These are phyloP conservation scores for Paramecium bursaria DNA, from an alignment of 73 alveolate species.

Conservation along the genomic window DNA sequence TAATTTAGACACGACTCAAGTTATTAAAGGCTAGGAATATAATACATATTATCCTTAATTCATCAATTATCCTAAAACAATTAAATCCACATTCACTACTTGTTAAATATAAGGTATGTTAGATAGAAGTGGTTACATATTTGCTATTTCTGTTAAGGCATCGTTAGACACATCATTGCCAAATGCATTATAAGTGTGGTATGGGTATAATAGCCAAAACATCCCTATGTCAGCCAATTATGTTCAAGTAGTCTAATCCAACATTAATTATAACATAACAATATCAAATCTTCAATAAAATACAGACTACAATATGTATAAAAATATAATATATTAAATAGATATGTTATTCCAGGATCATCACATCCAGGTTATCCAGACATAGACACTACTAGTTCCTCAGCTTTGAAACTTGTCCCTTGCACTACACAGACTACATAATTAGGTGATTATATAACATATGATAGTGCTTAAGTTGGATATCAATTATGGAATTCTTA, in stretches of 20 bases:
- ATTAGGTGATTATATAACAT: too few relatives aligned
- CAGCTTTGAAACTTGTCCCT: too few relatives aligned
- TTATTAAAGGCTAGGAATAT: constrained; percentile 17
- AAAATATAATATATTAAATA: constrained; percentile 18
- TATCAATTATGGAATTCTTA: too few relatives aligned
- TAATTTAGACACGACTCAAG: constrained; percentile 54
- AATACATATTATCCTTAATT: constrained; percentile 18
- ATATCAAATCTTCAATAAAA: constrained; percentile 27
- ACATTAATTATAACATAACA: constrained; percentile 12
- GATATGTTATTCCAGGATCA: constrained; percentile 46
- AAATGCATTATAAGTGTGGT: constrained; percentile 41
- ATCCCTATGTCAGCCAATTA: constrained; percentile 35
- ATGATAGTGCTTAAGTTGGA: too few relatives aligned
- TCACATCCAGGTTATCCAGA: constrained; percentile 62
- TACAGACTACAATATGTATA: constrained; percentile 60
- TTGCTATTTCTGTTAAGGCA: constrained; percentile 60
- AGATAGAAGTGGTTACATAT: constrained; percentile 43
- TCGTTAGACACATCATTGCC: constrained; percentile 63
- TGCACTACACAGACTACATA: too few relatives aligned
- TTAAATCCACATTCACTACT: constrained; percentile 25
- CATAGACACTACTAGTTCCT: too few relatives aligned
- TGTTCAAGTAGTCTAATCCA: neutral
- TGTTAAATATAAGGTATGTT: constrained; percentile 52
- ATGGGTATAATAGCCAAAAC: constrained; percentile 64
- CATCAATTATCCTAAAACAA: constrained; percentile 20